These are phyloP conservation scores for Paraphaeosphaeria sporulosa DNA, from an alignment of 2,329 filamentous ascomycete genomes.

Conservation along the genomic window DNA sequence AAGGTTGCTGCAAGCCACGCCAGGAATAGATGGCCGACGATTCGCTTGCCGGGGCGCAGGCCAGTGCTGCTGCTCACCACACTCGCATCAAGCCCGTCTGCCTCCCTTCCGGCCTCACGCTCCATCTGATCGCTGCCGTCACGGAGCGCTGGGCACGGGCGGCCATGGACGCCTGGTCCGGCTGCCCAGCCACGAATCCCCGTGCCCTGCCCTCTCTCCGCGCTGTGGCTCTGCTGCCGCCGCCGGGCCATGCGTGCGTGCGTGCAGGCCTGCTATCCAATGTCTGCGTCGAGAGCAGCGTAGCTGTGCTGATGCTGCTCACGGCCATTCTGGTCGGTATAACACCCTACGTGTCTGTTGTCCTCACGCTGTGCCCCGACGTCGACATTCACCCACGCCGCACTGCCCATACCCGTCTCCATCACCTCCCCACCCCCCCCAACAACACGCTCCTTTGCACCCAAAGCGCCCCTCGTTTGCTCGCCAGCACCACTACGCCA, in stretches of 20 bases:
- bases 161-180: conserved; percentile 29
- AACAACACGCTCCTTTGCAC: conserved; percentile 15
- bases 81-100: conserved; percentile 17
- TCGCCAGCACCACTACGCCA: conserved; percentile 26
- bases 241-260: conserved; percentile 20
- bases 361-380: conserved; percentile 12
- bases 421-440: conserved; percentile 1
- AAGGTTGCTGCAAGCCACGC: conserved; percentile 50
- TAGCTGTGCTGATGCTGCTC: conserved; percentile 37
- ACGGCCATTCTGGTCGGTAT: conserved; percentile 31
- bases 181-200: conserved; percentile 30
- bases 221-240: conserved; percentile 24
- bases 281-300: conserved; percentile 26
- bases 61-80: conserved; percentile 39
- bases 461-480: conserved; percentile 32
- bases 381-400: conserved; percentile 11
- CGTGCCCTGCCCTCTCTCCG: conserved; percentile 19
- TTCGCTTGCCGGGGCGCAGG: conserved; percentile 30
- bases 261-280: background rate
- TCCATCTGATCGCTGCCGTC: conserved; percentile 15
- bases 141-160: conserved; percentile 39
- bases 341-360: conserved; percentile 34
- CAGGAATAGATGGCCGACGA: conserved; percentile 46
- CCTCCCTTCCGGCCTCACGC: conserved; percentile 20
- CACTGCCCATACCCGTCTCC: conserved; percentile 8